These are phyloP conservation scores for Hydnomerulius pinastri DNA, from an alignment of 768 basidiomycete genomes.

Conservation along the genomic window DNA sequence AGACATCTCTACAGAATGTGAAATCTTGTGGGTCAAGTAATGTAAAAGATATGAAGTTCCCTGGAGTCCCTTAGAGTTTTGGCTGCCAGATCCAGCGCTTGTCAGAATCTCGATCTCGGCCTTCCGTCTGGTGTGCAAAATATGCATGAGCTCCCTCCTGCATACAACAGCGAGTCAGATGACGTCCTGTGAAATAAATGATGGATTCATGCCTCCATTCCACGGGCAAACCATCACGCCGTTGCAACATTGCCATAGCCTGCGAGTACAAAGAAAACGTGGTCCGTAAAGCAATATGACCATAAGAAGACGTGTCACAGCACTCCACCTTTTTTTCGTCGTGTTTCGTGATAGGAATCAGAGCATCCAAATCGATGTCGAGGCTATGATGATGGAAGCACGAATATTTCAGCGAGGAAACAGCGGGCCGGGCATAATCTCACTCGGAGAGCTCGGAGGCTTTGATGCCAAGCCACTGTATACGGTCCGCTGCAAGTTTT, in stretches of 20 bases:
- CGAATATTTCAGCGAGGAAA: background rate
- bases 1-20: conserved; percentile 29
- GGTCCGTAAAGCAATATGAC: background rate
- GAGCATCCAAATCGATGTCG: conserved; percentile 54
- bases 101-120: conserved; percentile 86
- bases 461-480: conserved; percentile 82
- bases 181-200: background rate
- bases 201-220: conserved; percentile 65
- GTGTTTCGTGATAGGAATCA: conserved; percentile 68
- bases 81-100: conserved; percentile 4
- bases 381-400: conserved; percentile 58
- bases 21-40: conserved; percentile 29
- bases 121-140: conserved; percentile 82
- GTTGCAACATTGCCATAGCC: conserved; percentile 66
- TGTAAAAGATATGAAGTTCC: conserved; percentile 21
- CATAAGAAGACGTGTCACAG: background rate
- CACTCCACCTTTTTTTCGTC: conserved; percentile 73
- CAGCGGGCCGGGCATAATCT: conserved; percentile 10
- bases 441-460: conserved; percentile 68
- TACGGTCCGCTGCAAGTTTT: conserved; percentile 64
- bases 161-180: background rate
- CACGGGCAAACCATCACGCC: conserved; percentile 46
- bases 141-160: conserved; percentile 80
- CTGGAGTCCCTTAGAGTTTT: conserved; percentile 3
- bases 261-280: conserved; percentile 30